Conservation (phyloP, 768 basidiomycete genomes). For the Boletus subcaerulescens region DNA sequence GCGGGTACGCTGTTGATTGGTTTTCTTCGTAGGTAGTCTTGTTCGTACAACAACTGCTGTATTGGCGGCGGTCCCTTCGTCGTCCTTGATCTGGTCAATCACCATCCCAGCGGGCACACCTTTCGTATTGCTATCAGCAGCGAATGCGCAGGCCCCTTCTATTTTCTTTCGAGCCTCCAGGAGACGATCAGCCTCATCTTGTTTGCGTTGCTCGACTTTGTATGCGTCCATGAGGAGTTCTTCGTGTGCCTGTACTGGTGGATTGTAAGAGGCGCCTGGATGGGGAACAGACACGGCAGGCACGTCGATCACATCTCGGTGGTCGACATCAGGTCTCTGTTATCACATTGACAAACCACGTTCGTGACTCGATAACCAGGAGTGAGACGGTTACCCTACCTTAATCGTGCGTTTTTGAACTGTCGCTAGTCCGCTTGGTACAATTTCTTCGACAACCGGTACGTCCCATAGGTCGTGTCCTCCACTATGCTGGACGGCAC, state of each 20-base stretch:
- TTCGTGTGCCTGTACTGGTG: constrained; percentile 67
- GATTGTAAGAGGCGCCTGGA: constrained; percentile 88
- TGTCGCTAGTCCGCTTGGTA: constrained; percentile 40
- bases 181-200: constrained; percentile 52
- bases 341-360: background rate
- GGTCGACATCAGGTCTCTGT: constrained; percentile 48
- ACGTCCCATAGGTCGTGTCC: constrained; percentile 61
- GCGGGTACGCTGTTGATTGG: constrained; percentile 66
- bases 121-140: constrained; percentile 29
- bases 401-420: constrained; percentile 47
- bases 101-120: constrained; percentile 64
- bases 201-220: constrained; percentile 57
- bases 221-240: constrained; percentile 68
- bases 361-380: background rate
- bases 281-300: constrained; percentile 72
- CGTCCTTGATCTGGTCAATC: constrained; percentile 45
- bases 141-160: constrained; percentile 41
- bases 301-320: constrained; percentile 53
- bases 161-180: constrained; percentile 55
- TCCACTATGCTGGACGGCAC: constrained; percentile 68
- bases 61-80: constrained; percentile 35
- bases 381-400: constrained; percentile 34
- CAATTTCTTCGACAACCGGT: constrained; percentile 33
- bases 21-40: constrained; percentile 47
- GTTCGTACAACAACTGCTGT: constrained; percentile 36